phyloP scores from a whole-genome alignment of 495 filamentous ascomycete species.

The Viridothelium virens region DNA sequence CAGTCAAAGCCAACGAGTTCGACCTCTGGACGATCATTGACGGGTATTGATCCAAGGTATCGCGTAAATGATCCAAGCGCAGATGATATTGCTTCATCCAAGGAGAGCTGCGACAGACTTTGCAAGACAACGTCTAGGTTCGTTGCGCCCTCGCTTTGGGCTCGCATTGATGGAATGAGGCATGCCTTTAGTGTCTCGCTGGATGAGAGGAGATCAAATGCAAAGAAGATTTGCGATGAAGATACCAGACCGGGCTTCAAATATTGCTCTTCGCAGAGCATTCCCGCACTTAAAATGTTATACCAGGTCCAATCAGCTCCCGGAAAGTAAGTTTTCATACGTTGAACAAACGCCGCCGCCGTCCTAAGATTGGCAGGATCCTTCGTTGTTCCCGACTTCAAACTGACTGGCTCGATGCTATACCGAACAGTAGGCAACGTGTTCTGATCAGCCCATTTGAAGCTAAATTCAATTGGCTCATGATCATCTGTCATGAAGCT shows the following conservation, averaged over 20 bases:
- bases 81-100: neutral
- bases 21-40: slow-evolving; percentile 19
- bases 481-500: slow-evolving; percentile 40
- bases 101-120: neutral
- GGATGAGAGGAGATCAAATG: slow-evolving; percentile 21
- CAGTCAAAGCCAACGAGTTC: slow-evolving; percentile 36
- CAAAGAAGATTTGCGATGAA: slow-evolving; percentile 27
- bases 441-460: slow-evolving; percentile 27
- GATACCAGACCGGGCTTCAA: slow-evolving; percentile 12
- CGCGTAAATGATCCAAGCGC: neutral
- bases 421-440: slow-evolving; percentile 29
- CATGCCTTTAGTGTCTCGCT: neutral
- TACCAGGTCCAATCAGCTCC: neutral
- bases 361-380: slow-evolving; percentile 22
- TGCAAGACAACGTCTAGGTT: neutral
- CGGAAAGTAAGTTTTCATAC: neutral
- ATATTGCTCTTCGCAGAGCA: neutral
- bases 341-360: slow-evolving; percentile 16
- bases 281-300: neutral
- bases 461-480: slow-evolving; percentile 36
- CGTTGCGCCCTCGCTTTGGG: neutral
- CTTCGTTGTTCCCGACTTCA: slow-evolving; percentile 21
- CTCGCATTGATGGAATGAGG: slow-evolving; percentile 8
- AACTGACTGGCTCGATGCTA: slow-evolving; percentile 32
- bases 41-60: slow-evolving; percentile 10